Evolutionary conservation across 257 asterid genomes (phyloP).

Genomic region (Solanum chmielewskii): DNA sequence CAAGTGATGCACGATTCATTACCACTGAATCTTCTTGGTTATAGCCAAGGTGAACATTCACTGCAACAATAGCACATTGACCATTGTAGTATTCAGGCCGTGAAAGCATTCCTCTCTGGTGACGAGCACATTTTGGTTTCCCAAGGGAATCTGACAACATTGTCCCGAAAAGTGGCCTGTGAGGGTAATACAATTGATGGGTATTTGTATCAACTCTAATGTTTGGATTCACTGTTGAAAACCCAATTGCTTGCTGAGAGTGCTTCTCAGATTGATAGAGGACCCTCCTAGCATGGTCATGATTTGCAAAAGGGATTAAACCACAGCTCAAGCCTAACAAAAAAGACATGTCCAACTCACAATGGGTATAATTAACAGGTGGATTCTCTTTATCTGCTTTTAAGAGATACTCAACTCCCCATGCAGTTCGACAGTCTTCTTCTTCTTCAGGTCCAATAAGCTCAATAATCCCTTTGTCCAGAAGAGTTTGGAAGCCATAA

Average conservation of each 20-base stretch:
- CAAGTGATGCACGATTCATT: slow-evolving; percentile 86
- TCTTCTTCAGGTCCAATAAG: slow-evolving; percentile 93
- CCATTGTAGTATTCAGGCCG: slow-evolving; percentile 85
- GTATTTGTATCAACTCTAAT: slow-evolving; percentile 66
- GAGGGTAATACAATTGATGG: slow-evolving; percentile 85
- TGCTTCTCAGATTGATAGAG: slow-evolving; percentile 93
- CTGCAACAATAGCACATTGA: slow-evolving; percentile 89
- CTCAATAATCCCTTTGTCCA: slow-evolving; percentile 65
- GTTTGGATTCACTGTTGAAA: slow-evolving; percentile 53
- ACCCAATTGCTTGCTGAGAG: slow-evolving; percentile 96
- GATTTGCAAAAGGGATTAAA: slow-evolving; percentile 80
- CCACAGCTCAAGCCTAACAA: slow-evolving; percentile 83
- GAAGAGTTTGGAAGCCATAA: slow-evolving; percentile 45
- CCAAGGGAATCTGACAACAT: slow-evolving; percentile 80
- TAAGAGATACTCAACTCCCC: slow-evolving; percentile 63
- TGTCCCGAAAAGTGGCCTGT: slow-evolving; percentile 70
- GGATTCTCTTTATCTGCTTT: slow-evolving; percentile 43
- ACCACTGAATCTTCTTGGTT: slow-evolving; percentile 95
- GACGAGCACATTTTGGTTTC: slow-evolving; percentile 31
- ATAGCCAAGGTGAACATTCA: slow-evolving; percentile 86
- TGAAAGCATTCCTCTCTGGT: slow-evolving; percentile 55
- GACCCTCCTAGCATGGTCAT: slow-evolving; percentile 82
- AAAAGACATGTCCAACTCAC: slow-evolving; percentile 80
- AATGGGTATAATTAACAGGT: slow-evolving; percentile 61
- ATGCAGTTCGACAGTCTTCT: slow-evolving; percentile 80